These are phyloP conservation scores for Planoprotostelium fungivorum DNA, from an alignment of 78 protist genomes.

Conservation along the genomic window DNA sequence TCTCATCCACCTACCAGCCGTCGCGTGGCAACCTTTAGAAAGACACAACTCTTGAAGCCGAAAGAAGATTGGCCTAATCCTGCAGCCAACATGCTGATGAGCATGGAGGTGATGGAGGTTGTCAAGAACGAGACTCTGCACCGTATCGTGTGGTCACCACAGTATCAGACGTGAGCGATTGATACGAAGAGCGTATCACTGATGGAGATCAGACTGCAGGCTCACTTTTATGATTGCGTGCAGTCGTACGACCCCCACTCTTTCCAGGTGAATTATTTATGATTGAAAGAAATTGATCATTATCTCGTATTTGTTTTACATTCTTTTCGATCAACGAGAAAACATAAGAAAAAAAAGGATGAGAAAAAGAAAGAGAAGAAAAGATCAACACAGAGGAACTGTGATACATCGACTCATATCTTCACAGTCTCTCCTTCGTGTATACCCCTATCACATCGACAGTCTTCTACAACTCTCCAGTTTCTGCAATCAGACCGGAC, in stretches of 20 bases:
- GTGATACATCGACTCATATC: not conserved
- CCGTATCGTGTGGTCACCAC: not conserved
- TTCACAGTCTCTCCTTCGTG: conserved; percentile 10
- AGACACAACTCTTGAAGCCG: not conserved
- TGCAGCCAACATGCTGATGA: not conserved
- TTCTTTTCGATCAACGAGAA: too few species aligned
- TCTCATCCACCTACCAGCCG: not conserved
- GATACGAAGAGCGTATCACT: not conserved
- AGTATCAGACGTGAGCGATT: not conserved
- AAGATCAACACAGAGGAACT: not conserved
- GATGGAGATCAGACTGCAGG: not conserved
- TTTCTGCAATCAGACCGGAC: conserved; percentile 47
- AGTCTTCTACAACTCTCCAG: conserved; percentile 40
- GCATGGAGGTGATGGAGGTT: not conserved
- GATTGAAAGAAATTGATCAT: too few species aligned
- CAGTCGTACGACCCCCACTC: not conserved
- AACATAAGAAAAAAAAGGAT: too few species aligned
- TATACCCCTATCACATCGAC: conserved; percentile 49
- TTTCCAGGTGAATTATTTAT: not conserved
- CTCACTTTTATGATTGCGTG: not conserved
- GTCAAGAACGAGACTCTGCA: not conserved
- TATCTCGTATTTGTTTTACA: too few species aligned
- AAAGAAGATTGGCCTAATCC: not conserved
- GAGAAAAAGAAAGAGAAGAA: too few species aligned
- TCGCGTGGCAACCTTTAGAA: not conserved